Percentiles rank a stretch among this genome's conserved stretches.
Evolutionary conservation across 495 filamentous ascomycete species (phyloP).

Genomic region (Xylaria grammica): DNA sequence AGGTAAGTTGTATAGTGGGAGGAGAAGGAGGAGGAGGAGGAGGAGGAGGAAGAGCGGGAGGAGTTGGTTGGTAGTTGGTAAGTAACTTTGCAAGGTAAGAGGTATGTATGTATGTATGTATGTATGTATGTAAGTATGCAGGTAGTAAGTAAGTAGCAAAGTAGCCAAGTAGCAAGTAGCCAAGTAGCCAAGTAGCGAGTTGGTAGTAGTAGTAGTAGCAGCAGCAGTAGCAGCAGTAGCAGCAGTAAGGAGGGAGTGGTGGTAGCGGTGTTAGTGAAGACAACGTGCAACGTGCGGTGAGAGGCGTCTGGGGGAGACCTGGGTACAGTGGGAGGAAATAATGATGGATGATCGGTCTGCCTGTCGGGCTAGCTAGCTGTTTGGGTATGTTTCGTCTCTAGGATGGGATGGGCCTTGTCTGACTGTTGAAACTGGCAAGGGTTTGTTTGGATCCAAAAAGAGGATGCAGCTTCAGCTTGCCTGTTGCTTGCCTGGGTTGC

Average conservation of each 20-base stretch:
- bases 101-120: no score
- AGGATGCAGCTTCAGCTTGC: conserved; percentile 1
- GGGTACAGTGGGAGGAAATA: no score
- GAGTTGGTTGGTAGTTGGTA: background rate
- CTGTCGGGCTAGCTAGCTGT: background rate
- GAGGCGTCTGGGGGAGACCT: background rate
- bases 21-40: background rate
- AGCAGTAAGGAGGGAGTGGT: background rate
- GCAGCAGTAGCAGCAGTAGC: background rate
- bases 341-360: background rate
- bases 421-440: conserved; percentile 21
- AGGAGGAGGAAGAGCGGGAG: background rate
- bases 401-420: no score
- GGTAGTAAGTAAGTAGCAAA: no score
- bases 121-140: no score
- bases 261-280: background rate
- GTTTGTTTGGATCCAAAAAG: conserved; percentile 6
- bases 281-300: background rate
- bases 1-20: background rate
- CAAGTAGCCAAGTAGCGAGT: no score
- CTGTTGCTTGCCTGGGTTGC: background rate
- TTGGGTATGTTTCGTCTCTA: conserved; percentile 15
- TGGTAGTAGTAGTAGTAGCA: background rate
- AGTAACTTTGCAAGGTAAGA: no score
- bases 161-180: no score